phyloP scores from a whole-genome alignment of 495 filamentous ascomycete genomes.

The Daldinia vernicosa region DNA sequence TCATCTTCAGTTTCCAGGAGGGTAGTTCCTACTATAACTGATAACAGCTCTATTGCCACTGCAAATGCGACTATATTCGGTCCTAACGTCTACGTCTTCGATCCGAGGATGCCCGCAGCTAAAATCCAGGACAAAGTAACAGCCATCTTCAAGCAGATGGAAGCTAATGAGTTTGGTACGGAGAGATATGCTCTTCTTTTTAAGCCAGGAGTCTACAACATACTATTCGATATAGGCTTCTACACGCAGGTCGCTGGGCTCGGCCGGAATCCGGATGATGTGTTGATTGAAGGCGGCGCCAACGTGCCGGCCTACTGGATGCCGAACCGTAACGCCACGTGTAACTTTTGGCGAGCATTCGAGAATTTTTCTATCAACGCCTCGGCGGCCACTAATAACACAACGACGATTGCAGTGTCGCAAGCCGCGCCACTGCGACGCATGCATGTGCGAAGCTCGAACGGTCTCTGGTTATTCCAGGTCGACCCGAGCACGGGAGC shows the following conservation, averaged over 20 bases:
- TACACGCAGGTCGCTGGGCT: constrained; percentile 46
- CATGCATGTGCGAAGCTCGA: constrained; percentile 42
- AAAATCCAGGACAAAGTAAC: constrained; percentile 39
- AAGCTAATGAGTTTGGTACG: constrained; percentile 46
- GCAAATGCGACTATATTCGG: constrained; percentile 44
- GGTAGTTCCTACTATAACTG: constrained; percentile 1
- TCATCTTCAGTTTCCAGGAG: constrained; percentile 5
- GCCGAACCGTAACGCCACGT: constrained; percentile 47
- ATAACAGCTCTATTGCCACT: constrained; percentile 13
- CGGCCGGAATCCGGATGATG: constrained; percentile 43
- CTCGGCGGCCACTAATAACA: constrained; percentile 45
- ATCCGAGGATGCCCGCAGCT: constrained; percentile 38
- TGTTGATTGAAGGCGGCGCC: constrained; percentile 43
- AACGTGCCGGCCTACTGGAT: constrained; percentile 50
- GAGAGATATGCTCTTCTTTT: constrained; percentile 47
- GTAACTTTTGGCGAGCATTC: constrained; percentile 47
- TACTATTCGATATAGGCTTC: constrained; percentile 48
- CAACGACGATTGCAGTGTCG: constrained; percentile 47
- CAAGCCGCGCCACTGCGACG: constrained; percentile 46
- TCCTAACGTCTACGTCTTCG: constrained; percentile 44
- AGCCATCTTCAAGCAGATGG: constrained; percentile 46
- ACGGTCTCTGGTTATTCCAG: constrained; percentile 47
- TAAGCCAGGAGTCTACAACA: constrained; percentile 42
- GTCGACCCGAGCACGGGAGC: constrained; percentile 46
- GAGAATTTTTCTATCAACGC: constrained; percentile 49